Evolutionary conservation across 177 flowering plant species (phyloP).

Genomic region (Vitis hybrid): DNA sequence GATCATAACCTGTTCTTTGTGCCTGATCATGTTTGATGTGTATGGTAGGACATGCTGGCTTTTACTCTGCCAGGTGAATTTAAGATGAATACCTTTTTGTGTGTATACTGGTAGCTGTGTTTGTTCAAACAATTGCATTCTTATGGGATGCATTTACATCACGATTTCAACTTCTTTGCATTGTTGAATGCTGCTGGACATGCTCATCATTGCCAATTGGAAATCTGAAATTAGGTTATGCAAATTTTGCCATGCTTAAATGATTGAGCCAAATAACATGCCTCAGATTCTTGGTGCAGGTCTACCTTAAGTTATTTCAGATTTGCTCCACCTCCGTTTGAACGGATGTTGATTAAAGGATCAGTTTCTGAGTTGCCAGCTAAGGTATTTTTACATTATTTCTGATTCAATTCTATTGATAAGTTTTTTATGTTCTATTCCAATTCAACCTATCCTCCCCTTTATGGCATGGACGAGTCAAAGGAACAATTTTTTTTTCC

Average conservation of each 20-base stretch:
- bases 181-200: no score
- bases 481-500: neutral
- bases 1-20: no score
- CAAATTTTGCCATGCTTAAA: neutral
- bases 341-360: constrained; percentile 39
- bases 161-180: no score
- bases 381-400: constrained; percentile 26
- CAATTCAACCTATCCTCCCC: neutral
- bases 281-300: constrained; percentile 39
- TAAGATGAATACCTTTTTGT: no score
- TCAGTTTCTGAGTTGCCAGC: constrained; percentile 13
- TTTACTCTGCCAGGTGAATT: no score
- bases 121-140: no score
- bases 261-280: neutral
- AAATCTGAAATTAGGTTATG: neutral
- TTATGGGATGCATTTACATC: no score
- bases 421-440: neutral
- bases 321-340: constrained; percentile 81
- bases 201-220: neutral
- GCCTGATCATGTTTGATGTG: no score
- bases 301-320: constrained; percentile 57
- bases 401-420: neutral
- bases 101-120: no score
- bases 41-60: no score
- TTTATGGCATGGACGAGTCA: no score